These are phyloP conservation scores for Luzula sylvatica DNA, from an alignment of 176 grass and related monocot species.

Conservation along the genomic window DNA sequence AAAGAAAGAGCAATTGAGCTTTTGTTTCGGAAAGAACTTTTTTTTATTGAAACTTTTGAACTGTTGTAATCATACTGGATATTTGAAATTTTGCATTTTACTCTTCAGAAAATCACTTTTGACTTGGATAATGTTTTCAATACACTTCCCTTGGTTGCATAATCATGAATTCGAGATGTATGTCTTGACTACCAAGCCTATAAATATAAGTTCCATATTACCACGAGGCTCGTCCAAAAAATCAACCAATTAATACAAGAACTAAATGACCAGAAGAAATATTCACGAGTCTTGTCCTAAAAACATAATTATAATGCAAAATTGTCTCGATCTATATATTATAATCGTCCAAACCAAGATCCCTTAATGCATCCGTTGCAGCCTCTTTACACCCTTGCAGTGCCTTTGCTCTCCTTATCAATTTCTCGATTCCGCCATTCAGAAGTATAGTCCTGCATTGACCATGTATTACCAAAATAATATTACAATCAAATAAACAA, in stretches of 20 bases:
- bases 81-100: background rate
- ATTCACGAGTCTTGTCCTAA: too few relatives aligned
- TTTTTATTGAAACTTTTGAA: background rate
- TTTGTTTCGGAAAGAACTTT: slow-evolving; percentile 9
- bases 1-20: slow-evolving; percentile 1
- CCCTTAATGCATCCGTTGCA: slow-evolving; percentile 72
- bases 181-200: too few relatives aligned
- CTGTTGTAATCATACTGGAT: background rate
- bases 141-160: too few relatives aligned
- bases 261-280: too few relatives aligned
- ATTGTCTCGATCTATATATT: slow-evolving; percentile 33
- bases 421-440: slow-evolving; percentile 60
- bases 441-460: slow-evolving; percentile 55
- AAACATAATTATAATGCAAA: too few relatives aligned
- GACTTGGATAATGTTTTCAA: background rate
- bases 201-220: too few relatives aligned
- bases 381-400: slow-evolving; percentile 78
- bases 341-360: slow-evolving; percentile 76
- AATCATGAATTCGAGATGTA: too few relatives aligned
- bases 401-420: slow-evolving; percentile 69
- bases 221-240: too few relatives aligned
- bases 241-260: too few relatives aligned
- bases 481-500: background rate
- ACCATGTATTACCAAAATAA: background rate
- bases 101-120: background rate